Evolutionary conservation across 1,284 basidiomycete species (phyloP).

Genomic region (Blastosporella zonata): DNA sequence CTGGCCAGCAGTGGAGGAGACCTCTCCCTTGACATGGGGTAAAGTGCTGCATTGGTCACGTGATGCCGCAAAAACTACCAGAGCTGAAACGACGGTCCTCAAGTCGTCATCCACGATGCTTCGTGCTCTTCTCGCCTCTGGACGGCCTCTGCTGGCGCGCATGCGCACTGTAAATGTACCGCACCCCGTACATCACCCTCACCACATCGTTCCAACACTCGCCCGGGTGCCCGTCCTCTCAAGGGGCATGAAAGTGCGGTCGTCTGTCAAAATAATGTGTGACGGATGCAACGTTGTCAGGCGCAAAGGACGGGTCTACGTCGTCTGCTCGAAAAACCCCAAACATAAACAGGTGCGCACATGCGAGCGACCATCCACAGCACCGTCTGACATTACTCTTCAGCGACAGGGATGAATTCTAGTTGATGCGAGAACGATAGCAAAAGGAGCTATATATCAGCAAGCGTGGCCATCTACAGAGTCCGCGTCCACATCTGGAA

Average conservation of each 20-base stretch:
- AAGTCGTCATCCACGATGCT: slow-evolving; percentile 46
- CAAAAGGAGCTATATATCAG: background rate
- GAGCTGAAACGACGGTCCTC: background rate
- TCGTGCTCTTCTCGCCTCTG: slow-evolving; percentile 59
- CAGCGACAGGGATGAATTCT: slow-evolving; percentile 59
- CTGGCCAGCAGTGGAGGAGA: slow-evolving; percentile 11
- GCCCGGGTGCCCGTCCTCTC: slow-evolving; percentile 36
- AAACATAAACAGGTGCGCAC: slow-evolving; percentile 96
- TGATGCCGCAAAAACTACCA: slow-evolving; percentile 1
- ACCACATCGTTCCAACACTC: slow-evolving; percentile 25
- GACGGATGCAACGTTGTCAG: slow-evolving; percentile 85
- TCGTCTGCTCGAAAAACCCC: slow-evolving; percentile 91
- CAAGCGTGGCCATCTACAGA: slow-evolving; percentile 13
- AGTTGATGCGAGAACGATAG: background rate
- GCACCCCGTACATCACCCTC: slow-evolving; percentile 28
- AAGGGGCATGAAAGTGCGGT: slow-evolving; percentile 95
- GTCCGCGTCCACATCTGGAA: slow-evolving; percentile 88
- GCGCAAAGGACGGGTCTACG: slow-evolving; percentile 90
- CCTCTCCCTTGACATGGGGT: background rate
- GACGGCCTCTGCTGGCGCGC: slow-evolving; percentile 55
- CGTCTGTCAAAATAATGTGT: slow-evolving; percentile 91
- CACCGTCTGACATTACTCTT: slow-evolving; percentile 17
- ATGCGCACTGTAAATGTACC: slow-evolving; percentile 40
- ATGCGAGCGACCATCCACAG: background rate
- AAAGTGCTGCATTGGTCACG: background rate